These are phyloP conservation scores for Pyrenochaeta sp. DNA, from an alignment of 2,329 filamentous ascomycete genomes.

Conservation along the genomic window DNA sequence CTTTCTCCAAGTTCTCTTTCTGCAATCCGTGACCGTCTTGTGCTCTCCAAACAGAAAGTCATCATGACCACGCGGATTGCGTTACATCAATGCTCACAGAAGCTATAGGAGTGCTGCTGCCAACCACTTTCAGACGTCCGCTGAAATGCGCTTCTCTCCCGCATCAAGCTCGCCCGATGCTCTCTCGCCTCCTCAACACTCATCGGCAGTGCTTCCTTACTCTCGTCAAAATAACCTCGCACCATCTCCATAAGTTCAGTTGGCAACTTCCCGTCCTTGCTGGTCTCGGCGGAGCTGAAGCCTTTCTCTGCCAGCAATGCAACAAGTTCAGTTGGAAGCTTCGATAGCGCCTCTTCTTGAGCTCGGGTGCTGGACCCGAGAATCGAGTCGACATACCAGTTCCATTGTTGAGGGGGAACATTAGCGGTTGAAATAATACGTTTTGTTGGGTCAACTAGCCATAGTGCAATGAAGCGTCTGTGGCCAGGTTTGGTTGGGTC, in stretches of 20 bases:
- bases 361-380: slow-evolving; percentile 8
- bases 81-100: slow-evolving; percentile 14
- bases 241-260: slow-evolving; percentile 27
- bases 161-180: slow-evolving; percentile 18
- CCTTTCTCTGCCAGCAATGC: slow-evolving; percentile 16
- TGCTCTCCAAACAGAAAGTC: too few species aligned
- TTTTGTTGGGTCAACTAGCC: slow-evolving; percentile 65
- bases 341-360: slow-evolving; percentile 6
- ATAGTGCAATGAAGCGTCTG: slow-evolving; percentile 65
- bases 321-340: slow-evolving; percentile 26
- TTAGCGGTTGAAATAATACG: slow-evolving; percentile 63
- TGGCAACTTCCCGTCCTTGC: slow-evolving; percentile 10
- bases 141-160: slow-evolving; percentile 10
- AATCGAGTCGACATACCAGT: slow-evolving; percentile 52
- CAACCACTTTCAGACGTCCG: slow-evolving; percentile 2
- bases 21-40: too few species aligned
- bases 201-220: slow-evolving; percentile 19
- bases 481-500: slow-evolving; percentile 64
- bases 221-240: slow-evolving; percentile 6
- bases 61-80: too few species aligned
- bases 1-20: too few species aligned
- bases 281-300: neutral
- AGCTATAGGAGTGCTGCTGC: slow-evolving; percentile 14
- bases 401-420: slow-evolving; percentile 60
- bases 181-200: slow-evolving; percentile 22